Evolutionary conservation across 106 monocot genomes (phyloP), one percentile per base, ranked within the genome.

Genomic region (Platanthera guangdongensis): DNA sequence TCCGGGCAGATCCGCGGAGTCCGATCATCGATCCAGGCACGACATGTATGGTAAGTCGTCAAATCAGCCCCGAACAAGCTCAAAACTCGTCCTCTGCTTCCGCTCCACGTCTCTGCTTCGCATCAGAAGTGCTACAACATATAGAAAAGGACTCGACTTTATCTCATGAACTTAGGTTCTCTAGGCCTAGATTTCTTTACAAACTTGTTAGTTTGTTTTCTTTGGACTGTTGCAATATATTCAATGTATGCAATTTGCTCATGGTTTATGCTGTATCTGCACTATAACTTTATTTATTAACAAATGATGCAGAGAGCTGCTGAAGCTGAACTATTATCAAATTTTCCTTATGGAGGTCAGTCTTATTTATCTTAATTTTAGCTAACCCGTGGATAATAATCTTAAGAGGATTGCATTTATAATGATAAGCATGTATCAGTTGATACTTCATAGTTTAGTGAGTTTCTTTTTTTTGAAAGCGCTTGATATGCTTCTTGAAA

Each of bases 271-370:
- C 51, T 46, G 50, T n/a, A 51, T 51, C 21, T 21, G 72, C 51
- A 51, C 15, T 51, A 19, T 72, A 72, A 72, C 22, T 7, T 51
- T 50, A 18, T 51, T 72, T 51, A 14, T 51, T 32, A 10, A 51
- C 22, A 19, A 72, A 72, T 78, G 52, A n/a, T 54, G 57, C 86
- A 94, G 93, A 94, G 78, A 86, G 90, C 90, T 50, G 81, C 93
- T 67, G 93, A 94, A 86, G 84, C 88, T 21, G 90, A 90, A 75
- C 55, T 90, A 53, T 78, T 90, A 47, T 78, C 90, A 71, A 87
- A 90, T 73, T 90, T 90, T 81, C 80, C 83, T 13, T 90, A 90
- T 77, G 90, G 90, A 80, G 90, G 90, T 87, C n/a, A 78, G 75
- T 60, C 45, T 51, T 18, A n/a, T 73, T 67, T 5, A 51, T 52